phyloP scores from a whole-genome alignment of 805 yeast genomes.

The Komagataella phaffii region DNA sequence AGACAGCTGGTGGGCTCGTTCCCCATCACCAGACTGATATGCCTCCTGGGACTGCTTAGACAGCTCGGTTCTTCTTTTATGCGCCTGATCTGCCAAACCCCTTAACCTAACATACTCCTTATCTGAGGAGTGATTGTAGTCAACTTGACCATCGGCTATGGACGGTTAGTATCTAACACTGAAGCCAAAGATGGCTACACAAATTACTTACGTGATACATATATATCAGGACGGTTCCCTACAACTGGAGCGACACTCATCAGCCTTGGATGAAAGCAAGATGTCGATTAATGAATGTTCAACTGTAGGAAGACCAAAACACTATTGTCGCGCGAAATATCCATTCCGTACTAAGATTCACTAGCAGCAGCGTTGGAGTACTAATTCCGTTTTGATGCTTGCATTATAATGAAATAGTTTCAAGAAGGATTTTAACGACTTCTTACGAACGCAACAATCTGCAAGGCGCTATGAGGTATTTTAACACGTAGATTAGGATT shows the following conservation, averaged over 20 bases:
- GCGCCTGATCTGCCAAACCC: slow-evolving; percentile 54
- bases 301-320: too few species aligned
- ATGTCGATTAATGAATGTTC: not conserved
- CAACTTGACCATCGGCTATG: slow-evolving; percentile 17
- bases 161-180: not conserved
- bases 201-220: not conserved
- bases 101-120: slow-evolving; percentile 50
- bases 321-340: not conserved
- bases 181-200: not conserved
- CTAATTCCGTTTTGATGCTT: not conserved
- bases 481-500: not conserved
- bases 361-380: not conserved
- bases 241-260: not conserved
- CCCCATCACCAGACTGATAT: slow-evolving; percentile 60
- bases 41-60: slow-evolving; percentile 67
- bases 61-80: slow-evolving; percentile 36
- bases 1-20: slow-evolving; percentile 60
- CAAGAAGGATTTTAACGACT: not conserved
- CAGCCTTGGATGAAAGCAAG: not conserved
- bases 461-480: not conserved
- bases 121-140: slow-evolving; percentile 67
- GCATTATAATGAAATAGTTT: not conserved
- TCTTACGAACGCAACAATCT: not conserved
- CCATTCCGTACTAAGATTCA: not conserved
- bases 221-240: not conserved